Conservation (phyloP, 1,139 yeast species). For the Pichia sp. region DNA sequence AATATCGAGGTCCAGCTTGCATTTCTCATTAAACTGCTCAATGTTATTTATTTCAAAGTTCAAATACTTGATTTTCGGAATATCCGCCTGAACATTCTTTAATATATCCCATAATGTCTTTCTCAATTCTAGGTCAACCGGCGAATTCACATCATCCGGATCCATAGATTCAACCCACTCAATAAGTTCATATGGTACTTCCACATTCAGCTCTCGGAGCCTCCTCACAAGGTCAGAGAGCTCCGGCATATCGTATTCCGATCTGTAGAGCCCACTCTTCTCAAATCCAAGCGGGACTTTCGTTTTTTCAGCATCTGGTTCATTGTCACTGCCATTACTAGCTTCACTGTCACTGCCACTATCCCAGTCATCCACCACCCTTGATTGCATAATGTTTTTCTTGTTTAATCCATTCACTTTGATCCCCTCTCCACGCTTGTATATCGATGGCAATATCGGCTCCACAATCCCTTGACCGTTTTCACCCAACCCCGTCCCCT, state of each 20-base stretch:
- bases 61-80: slow-evolving; percentile 16
- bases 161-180: slow-evolving; percentile 17
- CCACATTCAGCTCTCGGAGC: slow-evolving; percentile 35
- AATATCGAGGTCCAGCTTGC: slow-evolving; percentile 9
- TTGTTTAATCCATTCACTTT: slow-evolving; percentile 43
- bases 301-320: slow-evolving; percentile 20
- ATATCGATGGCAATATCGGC: slow-evolving; percentile 67
- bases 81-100: slow-evolving; percentile 19
- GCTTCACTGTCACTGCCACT: slow-evolving; percentile 21
- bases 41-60: slow-evolving; percentile 17
- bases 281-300: slow-evolving; percentile 12
- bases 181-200: slow-evolving; percentile 35
- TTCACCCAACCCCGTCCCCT: slow-evolving; percentile 79
- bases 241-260: slow-evolving; percentile 24
- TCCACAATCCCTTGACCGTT: slow-evolving; percentile 65
- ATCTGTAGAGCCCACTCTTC: slow-evolving; percentile 15
- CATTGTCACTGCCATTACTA: slow-evolving; percentile 27
- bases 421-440: slow-evolving; percentile 72
- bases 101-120: slow-evolving; percentile 24
- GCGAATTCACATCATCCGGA: slow-evolving; percentile 11
- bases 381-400: slow-evolving; percentile 19
- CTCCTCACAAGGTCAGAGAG: slow-evolving; percentile 37
- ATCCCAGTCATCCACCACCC: slow-evolving; percentile 13
- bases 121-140: slow-evolving; percentile 20
- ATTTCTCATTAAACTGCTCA: slow-evolving; percentile 3